Evolutionary conservation across 805 yeast species (phyloP).

Genomic region (Barnettozyma pratensis): DNA sequence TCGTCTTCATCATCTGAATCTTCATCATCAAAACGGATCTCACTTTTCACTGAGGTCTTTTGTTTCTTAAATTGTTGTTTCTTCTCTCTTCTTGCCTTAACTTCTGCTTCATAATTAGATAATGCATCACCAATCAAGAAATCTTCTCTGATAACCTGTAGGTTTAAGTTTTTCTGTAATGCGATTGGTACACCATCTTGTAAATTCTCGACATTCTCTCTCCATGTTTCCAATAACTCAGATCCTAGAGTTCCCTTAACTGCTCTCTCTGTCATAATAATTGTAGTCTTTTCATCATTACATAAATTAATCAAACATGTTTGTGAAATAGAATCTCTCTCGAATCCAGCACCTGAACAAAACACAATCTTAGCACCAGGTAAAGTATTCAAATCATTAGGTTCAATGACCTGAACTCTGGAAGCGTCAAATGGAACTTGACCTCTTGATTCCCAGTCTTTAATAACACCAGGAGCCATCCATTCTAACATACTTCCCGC

Average conservation of each 20-base stretch:
- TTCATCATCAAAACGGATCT: conserved; percentile 24
- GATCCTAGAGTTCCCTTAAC: conserved; percentile 42
- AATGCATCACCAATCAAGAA: conserved; percentile 47
- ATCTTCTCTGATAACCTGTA: conserved; percentile 42
- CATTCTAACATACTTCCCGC: conserved; percentile 92
- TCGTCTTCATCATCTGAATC: conserved; percentile 25
- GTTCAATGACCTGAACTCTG: conserved; percentile 50
- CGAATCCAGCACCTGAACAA: conserved; percentile 63
- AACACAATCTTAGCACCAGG: conserved; percentile 77
- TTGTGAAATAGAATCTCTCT: conserved; percentile 57
- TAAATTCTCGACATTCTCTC: conserved; percentile 35
- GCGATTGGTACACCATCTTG: conserved; percentile 64
- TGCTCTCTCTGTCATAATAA: conserved; percentile 69
- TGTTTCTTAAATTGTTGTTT: conserved; percentile 29
- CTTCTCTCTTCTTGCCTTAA: conserved; percentile 40
- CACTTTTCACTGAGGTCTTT: conserved; percentile 26
- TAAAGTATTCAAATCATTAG: conserved; percentile 48
- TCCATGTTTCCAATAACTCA: conserved; percentile 52
- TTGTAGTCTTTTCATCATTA: conserved; percentile 58
- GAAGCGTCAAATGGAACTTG: conserved; percentile 76
- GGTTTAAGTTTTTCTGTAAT: conserved; percentile 37
- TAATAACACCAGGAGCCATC: conserved; percentile 86
- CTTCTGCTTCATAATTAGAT: conserved; percentile 38
- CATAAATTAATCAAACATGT: conserved; percentile 52
- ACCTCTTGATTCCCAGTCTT: conserved; percentile 74